Percentiles rank a stretch among this genome's conserved stretches.
phyloP scores from a whole-genome alignment of 2,329 filamentous ascomycete species.

The Orbilia quercus region DNA sequence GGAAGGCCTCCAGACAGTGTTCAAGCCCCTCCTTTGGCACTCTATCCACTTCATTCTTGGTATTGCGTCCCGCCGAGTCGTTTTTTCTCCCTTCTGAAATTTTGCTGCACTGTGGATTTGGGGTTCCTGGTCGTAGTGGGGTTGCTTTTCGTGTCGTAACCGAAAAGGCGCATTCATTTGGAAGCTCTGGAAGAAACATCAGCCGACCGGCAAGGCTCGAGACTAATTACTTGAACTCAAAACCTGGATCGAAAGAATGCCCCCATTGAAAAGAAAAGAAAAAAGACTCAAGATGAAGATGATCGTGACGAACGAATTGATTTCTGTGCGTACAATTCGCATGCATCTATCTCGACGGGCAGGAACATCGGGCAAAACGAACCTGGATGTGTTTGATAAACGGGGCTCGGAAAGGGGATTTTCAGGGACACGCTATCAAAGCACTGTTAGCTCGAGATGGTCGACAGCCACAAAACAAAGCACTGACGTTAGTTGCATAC shows the following conservation, averaged over 20 bases:
- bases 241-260: slow-evolving; percentile 3
- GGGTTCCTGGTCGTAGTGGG: slow-evolving; percentile 17
- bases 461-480: slow-evolving; percentile 26
- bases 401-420: slow-evolving; percentile 33
- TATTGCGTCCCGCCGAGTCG: slow-evolving; percentile 19
- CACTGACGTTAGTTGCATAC: slow-evolving; percentile 25
- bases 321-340: slow-evolving; percentile 8
- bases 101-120: slow-evolving; percentile 9
- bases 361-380: slow-evolving; percentile 26
- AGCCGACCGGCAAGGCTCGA: slow-evolving; percentile 23
- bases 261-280: not conserved
- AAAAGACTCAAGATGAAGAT: slow-evolving; percentile 7
- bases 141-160: slow-evolving; percentile 27
- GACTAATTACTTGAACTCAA: slow-evolving; percentile 34
- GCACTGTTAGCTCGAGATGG: slow-evolving; percentile 2
- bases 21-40: not conserved
- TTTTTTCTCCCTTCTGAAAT: not conserved
- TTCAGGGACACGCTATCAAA: slow-evolving; percentile 28
- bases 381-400: slow-evolving; percentile 54
- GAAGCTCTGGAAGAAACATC: slow-evolving; percentile 30
- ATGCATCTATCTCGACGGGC: slow-evolving; percentile 26
- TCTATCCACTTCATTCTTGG: slow-evolving; percentile 26
- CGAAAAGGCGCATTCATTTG: slow-evolving; percentile 25
- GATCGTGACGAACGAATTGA: slow-evolving; percentile 17
- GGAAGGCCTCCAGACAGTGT: not conserved